Conservation (phyloP, 2,329 filamentous ascomycete species). For the Penicillium rolfsii region DNA sequence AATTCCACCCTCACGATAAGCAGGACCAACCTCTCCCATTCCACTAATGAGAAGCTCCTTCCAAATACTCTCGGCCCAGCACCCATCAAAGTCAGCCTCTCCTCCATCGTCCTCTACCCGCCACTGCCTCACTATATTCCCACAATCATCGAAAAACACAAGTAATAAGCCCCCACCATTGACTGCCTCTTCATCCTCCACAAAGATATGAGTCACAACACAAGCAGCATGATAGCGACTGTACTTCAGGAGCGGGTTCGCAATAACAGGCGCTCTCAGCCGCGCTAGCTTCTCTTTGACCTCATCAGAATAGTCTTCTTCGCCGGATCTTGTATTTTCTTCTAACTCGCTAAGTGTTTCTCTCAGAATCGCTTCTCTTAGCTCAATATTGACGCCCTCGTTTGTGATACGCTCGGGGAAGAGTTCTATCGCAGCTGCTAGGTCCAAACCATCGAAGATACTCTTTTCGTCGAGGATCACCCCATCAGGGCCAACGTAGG, state of each 20-base stretch:
- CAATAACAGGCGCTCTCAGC: neutral
- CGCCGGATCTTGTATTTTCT: neutral
- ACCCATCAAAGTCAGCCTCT: neutral
- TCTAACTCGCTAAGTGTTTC: neutral
- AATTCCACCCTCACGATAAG: neutral
- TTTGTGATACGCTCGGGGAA: neutral
- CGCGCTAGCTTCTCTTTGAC: neutral
- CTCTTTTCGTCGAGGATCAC: neutral
- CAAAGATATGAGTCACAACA: neutral
- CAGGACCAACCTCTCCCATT: neutral
- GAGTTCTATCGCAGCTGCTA: neutral
- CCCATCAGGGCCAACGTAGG: neutral
- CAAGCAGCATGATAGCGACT: neutral
- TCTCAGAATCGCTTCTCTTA: neutral
- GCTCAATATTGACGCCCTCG: neutral
- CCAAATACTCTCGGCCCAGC: neutral
- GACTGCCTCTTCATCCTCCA: neutral
- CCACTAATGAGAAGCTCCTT: neutral
- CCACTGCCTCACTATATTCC: neutral
- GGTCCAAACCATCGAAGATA: neutral
- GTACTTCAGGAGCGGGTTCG: neutral
- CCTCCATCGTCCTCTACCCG: neutral
- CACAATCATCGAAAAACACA: neutral
- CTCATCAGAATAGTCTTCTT: neutral
- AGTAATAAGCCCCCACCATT: neutral